Evolutionary conservation across 352 stramenopile genomes (phyloP), one percentile per base, ranked within the genome.

Genomic region (Globisporangium alternatum): DNA sequence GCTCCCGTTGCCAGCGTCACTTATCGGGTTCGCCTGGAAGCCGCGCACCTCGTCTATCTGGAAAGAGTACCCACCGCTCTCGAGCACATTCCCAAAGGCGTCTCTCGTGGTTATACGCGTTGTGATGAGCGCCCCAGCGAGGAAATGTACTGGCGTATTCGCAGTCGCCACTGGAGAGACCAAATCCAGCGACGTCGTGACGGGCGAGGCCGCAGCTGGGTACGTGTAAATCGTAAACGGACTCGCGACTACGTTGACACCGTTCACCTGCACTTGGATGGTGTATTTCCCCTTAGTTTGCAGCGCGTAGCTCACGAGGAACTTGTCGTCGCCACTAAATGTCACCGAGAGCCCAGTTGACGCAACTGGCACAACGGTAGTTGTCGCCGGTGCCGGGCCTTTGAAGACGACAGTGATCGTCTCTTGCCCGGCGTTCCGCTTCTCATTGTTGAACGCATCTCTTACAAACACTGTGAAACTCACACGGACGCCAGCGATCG

Each of bases 211-310:
- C 33, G 62, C 22, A 0, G 75, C 74, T 22, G 82, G 77, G 39
- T 86, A 83, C 10, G 66, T 76, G 65, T 88, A 88, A 58, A 91
- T 76, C 0, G 66, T 72, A 53, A 91, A 91, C 25, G 82, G 82
- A 48, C 75, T 88, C 10, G 62, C 72, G 10, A 57, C 17, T 21
- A 91, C 67, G 3, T 68, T 67, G 8, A 80, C 70, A 5, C 65
- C 59, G 64, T 88, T 66, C 13, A 89, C 76, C 1, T 66, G 57
- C 10, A 89, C 77, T 2, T 72, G 65, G 37, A 89, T 57, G 3
- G 62, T 72, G 66, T 88, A 89, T 0, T 49, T 47, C 0, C 82
- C 82, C 54, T 87, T 89, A 8, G 51, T 15, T 5, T 62, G 56
- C 21, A 89, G 41, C 4, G 49, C 67, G 37, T 91, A 91, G 6